Evolutionary conservation across 345 rosid genomes (phyloP).

Genomic region (Sonneratia caseolaris): DNA sequence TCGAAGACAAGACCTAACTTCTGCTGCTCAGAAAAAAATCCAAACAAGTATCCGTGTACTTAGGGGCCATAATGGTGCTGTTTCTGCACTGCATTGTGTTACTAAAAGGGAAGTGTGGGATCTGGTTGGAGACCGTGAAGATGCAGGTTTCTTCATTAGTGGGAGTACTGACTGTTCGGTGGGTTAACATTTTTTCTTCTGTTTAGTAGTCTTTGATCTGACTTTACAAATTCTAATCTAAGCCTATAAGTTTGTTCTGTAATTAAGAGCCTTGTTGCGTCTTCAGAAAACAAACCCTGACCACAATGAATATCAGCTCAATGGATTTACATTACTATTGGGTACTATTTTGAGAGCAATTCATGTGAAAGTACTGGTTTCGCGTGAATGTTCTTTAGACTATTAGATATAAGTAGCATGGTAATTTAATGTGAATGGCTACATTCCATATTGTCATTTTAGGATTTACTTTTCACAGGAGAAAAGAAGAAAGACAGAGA

Average conservation of each 20-base stretch:
- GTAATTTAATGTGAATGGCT: neutral
- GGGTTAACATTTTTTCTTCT: slow-evolving; percentile 10
- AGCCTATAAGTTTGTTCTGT: neutral
- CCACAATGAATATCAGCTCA: neutral
- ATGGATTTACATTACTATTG: neutral
- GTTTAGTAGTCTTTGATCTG: neutral
- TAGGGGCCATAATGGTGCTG: slow-evolving; percentile 85
- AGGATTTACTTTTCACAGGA: neutral
- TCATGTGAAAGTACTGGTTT: neutral
- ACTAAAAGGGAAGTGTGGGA: slow-evolving; percentile 98
- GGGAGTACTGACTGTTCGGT: slow-evolving; percentile 96
- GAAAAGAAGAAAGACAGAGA: neutral
- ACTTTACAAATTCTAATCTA: neutral
- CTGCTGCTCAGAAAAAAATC: slow-evolving; percentile 67
- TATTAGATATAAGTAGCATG: neutral
- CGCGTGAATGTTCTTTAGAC: neutral
- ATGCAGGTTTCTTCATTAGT: slow-evolving; percentile 98
- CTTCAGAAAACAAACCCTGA: neutral
- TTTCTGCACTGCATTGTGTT: slow-evolving; percentile 95
- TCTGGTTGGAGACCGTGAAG: slow-evolving; percentile 94
- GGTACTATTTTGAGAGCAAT: neutral
- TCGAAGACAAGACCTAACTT: no score
- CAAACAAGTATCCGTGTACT: slow-evolving; percentile 86
- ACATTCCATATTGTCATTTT: neutral
- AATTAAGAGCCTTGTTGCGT: neutral